These are phyloP conservation scores for Amaranthus tricolor DNA, from an alignment of 179 eudicot species.

Conservation along the genomic window DNA sequence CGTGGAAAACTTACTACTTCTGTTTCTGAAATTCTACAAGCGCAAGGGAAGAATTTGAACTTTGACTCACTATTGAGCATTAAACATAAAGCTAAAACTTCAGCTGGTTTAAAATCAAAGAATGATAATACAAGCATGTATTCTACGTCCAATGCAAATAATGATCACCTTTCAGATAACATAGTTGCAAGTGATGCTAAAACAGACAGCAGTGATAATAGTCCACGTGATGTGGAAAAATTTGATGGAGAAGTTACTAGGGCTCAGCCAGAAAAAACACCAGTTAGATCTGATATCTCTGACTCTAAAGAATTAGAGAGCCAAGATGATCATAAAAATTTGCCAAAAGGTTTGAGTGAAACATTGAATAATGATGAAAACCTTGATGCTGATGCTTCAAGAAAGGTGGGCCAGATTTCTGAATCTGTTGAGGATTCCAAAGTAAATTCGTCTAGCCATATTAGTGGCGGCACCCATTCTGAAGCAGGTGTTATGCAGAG, in stretches of 20 bases:
- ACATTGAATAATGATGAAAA: slow-evolving; percentile 25
- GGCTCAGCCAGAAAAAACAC: slow-evolving; percentile 33
- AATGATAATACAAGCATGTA: slow-evolving; percentile 30
- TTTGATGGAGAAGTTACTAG: slow-evolving; percentile 31
- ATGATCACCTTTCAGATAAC: slow-evolving; percentile 31
- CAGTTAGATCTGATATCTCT: slow-evolving; percentile 31
- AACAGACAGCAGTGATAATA: slow-evolving; percentile 23
- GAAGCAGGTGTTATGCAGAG: slow-evolving; percentile 27
- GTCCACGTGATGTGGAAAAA: slow-evolving; percentile 28
- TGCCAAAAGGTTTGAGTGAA: slow-evolving; percentile 25
- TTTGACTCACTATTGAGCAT: slow-evolving; percentile 45
- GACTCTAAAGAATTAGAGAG: slow-evolving; percentile 25
- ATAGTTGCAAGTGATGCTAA: slow-evolving; percentile 27
- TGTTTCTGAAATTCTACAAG: slow-evolving; percentile 62
- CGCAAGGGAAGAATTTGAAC: slow-evolving; percentile 53
- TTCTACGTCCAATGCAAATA: slow-evolving; percentile 29
- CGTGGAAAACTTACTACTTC: slow-evolving; percentile 80
- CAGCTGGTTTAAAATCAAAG: slow-evolving; percentile 47
- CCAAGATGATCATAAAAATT: slow-evolving; percentile 26
- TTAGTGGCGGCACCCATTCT: slow-evolving; percentile 23
- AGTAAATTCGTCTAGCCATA: slow-evolving; percentile 27
- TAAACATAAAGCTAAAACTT: slow-evolving; percentile 36
- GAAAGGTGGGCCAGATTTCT: slow-evolving; percentile 31
- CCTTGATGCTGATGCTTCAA: slow-evolving; percentile 29
- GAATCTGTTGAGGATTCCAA: slow-evolving; percentile 32